Evolutionary conservation across 1,284 basidiomycete genomes (phyloP).

Genomic region (Tilletia walkeri): DNA sequence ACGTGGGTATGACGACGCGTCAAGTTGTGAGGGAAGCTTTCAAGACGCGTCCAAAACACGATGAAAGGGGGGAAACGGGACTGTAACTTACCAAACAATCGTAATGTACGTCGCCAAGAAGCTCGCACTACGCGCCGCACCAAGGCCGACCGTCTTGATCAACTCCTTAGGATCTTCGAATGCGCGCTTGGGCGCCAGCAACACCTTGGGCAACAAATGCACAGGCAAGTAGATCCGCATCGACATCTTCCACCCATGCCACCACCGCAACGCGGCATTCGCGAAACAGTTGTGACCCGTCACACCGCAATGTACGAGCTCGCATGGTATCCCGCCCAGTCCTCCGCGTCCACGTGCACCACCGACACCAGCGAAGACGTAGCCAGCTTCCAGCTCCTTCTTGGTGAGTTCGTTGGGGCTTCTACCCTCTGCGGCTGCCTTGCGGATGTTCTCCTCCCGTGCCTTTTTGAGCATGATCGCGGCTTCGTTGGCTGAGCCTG

Average conservation of each 20-base stretch:
- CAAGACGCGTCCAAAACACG: no score
- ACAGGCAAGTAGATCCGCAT: constrained; percentile 57
- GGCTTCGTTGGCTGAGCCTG: constrained; percentile 31
- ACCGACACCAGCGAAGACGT: constrained; percentile 36
- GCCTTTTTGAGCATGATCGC: constrained; percentile 23
- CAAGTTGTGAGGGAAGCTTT: no score
- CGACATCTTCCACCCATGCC: constrained; percentile 50
- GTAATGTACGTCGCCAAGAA: constrained; percentile 57
- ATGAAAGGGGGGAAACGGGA: no score
- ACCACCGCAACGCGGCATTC: constrained; percentile 53
- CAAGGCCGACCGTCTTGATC: constrained; percentile 44
- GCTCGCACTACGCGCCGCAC: constrained; percentile 51
- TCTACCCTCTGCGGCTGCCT: not conserved
- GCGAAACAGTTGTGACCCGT: constrained; percentile 51
- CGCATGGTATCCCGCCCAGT: constrained; percentile 54
- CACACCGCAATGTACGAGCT: constrained; percentile 54
- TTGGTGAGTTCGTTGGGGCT: not conserved
- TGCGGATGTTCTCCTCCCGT: not conserved
- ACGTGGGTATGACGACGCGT: no score
- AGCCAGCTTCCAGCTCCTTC: constrained; percentile 25
- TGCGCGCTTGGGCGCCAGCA: constrained; percentile 49
- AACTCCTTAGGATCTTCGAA: constrained; percentile 33
- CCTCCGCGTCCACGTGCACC: constrained; percentile 40
- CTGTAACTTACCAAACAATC: constrained; percentile 43
- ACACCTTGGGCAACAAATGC: constrained; percentile 55